Conservation (phyloP, 2,329 filamentous ascomycete species). For the Sporothrix pallida region DNA sequence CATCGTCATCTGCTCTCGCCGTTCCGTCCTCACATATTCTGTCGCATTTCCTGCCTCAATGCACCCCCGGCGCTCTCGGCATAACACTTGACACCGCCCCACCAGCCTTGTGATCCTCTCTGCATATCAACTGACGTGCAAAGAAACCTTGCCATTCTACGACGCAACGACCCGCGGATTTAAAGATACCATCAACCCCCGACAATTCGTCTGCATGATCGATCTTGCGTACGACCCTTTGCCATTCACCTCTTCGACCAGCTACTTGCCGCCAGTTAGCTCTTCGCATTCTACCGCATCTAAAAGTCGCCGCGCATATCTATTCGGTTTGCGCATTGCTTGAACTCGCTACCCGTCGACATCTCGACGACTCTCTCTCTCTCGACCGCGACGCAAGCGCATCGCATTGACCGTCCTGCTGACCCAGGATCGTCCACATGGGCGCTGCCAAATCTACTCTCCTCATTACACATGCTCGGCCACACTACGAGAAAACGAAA, state of each 20-base stretch:
- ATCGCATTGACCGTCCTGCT: conserved; percentile 7
- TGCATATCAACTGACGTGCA: conserved; percentile 10
- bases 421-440: conserved; percentile 33
- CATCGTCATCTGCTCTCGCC: not conserved
- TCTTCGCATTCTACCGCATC: not conserved
- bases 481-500: conserved; percentile 32
- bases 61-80: conserved; percentile 10
- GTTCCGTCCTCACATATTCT: not conserved
- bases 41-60: not conserved
- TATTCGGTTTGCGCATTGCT: not conserved
- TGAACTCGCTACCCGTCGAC: not conserved
- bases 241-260: not conserved
- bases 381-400: not conserved
- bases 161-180: not conserved
- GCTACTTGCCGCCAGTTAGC: not conserved
- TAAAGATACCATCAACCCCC: not conserved
- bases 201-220: not conserved
- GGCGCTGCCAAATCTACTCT: conserved; percentile 38
- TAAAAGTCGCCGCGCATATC: not conserved
- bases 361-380: not conserved
- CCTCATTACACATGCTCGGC: conserved; percentile 34
- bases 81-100: conserved; percentile 19
- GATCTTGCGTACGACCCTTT: not conserved
- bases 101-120: conserved; percentile 13
- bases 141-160: conserved; percentile 15